phyloP scores from a whole-genome alignment of 345 rosid species.

The Hirschfeldia incana region DNA sequence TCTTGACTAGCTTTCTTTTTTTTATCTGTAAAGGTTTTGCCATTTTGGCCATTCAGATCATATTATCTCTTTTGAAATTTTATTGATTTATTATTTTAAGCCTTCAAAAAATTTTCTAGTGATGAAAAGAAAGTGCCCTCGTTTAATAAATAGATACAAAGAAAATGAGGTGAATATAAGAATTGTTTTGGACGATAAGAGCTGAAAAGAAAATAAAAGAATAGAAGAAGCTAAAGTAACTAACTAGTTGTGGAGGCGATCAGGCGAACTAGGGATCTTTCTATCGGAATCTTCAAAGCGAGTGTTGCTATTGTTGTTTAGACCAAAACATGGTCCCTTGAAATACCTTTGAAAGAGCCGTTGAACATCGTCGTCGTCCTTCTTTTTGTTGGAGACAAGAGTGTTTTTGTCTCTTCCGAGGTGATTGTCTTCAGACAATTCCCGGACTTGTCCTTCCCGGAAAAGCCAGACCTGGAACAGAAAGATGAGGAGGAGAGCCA shows the following conservation, averaged over 20 bases:
- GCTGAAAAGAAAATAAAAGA: constrained; percentile 1
- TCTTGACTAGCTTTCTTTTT: not conserved
- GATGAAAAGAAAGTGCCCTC: constrained; percentile 9
- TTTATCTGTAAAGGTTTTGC: not conserved
- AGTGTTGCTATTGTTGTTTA: constrained; percentile 8
- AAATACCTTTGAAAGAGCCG: constrained; percentile 35
- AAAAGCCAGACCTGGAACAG: constrained; percentile 37
- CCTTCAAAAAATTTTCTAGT: not conserved
- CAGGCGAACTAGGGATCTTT: constrained; percentile 83
- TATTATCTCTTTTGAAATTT: constrained; percentile 1
- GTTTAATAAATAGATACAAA: not conserved
- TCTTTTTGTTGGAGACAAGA: constrained; percentile 20
- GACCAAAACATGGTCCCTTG: constrained; percentile 46
- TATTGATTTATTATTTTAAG: not conserved
- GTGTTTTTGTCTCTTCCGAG: not conserved
- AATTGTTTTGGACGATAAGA: not conserved
- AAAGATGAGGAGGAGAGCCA: constrained; percentile 31
- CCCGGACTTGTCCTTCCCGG: constrained; percentile 22
- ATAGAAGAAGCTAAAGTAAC: constrained; percentile 1
- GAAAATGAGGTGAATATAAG: not conserved
- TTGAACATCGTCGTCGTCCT: constrained; percentile 28
- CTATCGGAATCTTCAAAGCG: constrained; percentile 59
- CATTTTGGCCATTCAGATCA: not conserved
- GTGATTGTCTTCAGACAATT: constrained; percentile 25
- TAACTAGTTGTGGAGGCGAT: constrained; percentile 80